phyloP scores from a whole-genome alignment of 495 filamentous ascomycete genomes.

The Cercophora sp. region DNA sequence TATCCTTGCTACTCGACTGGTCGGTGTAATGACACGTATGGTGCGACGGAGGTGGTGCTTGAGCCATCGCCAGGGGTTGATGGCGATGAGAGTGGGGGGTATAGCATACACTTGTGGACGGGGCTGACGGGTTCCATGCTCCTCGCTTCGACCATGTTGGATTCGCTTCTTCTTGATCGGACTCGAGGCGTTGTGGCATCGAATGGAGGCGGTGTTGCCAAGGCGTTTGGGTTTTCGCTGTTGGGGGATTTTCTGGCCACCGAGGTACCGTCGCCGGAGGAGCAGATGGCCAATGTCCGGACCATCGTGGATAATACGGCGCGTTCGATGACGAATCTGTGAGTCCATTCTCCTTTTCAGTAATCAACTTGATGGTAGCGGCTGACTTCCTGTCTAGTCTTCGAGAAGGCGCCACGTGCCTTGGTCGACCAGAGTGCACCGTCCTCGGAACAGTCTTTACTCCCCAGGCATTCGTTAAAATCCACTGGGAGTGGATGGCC shows the following conservation, averaged over 20 bases:
- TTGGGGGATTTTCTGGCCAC: slow-evolving; percentile 16
- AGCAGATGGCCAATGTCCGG: slow-evolving; percentile 5
- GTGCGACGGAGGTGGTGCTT: slow-evolving; percentile 1
- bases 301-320: slow-evolving; percentile 10
- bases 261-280: slow-evolving; percentile 5
- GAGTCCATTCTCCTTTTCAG: neutral
- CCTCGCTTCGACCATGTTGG: slow-evolving; percentile 15
- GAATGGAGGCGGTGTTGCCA: slow-evolving; percentile 12
- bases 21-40: slow-evolving; percentile 14
- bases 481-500: slow-evolving; percentile 20
- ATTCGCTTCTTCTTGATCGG: slow-evolving; percentile 13
- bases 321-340: slow-evolving; percentile 14
- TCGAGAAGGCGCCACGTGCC: neutral
- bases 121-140: slow-evolving; percentile 7
- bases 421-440: no score
- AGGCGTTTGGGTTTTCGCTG: slow-evolving; percentile 13
- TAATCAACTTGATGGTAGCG: no score
- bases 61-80: neutral
- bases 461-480: slow-evolving; percentile 13
- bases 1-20: slow-evolving; percentile 10
- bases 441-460: slow-evolving; percentile 11
- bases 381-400: no score
- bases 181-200: slow-evolving; percentile 10
- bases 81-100: neutral
- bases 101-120: slow-evolving; percentile 18